Conservation (phyloP, 768 basidiomycete genomes). For the Trametes meyenii region DNA sequence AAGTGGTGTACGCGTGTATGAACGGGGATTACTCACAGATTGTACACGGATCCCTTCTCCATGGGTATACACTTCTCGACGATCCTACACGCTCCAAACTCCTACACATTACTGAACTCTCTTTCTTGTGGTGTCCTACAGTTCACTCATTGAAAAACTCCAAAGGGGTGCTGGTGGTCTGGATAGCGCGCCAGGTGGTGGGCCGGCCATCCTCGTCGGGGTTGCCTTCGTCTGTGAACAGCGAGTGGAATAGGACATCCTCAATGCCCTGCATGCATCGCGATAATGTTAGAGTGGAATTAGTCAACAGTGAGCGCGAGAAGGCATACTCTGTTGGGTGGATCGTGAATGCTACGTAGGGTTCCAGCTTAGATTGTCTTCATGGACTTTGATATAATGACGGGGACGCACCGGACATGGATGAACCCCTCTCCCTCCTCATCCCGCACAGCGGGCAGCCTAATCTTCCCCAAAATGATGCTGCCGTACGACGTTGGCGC, state of each 20-base stretch:
- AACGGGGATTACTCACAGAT: neutral
- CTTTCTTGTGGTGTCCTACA: neutral
- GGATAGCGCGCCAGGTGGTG: slow-evolving; percentile 66
- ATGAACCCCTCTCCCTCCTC: slow-evolving; percentile 64
- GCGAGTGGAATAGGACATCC: slow-evolving; percentile 71
- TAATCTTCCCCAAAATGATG: slow-evolving; percentile 77
- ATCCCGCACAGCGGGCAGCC: slow-evolving; percentile 67
- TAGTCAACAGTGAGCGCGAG: slow-evolving; percentile 1
- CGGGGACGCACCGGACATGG: slow-evolving; percentile 61
- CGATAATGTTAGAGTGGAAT: neutral
- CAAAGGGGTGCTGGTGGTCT: slow-evolving; percentile 57
- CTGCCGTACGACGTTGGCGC: slow-evolving; percentile 67
- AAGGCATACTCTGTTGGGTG: slow-evolving; percentile 62
- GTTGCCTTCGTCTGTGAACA: slow-evolving; percentile 50
- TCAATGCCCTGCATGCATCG: slow-evolving; percentile 52
- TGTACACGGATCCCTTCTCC: neutral
- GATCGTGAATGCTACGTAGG: slow-evolving; percentile 65
- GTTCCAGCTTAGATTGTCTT: slow-evolving; percentile 3
- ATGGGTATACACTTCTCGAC: slow-evolving; percentile 1
- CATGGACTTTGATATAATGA: neutral
- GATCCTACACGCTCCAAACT: neutral
- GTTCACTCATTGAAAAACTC: slow-evolving; percentile 70
- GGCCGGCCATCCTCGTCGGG: slow-evolving; percentile 41
- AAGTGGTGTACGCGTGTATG: too few relatives aligned
- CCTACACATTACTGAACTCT: too few relatives aligned